Evolutionary conservation across 2,329 filamentous ascomycete genomes (phyloP).

Genomic region (Sclerotinia spermophila): DNA sequence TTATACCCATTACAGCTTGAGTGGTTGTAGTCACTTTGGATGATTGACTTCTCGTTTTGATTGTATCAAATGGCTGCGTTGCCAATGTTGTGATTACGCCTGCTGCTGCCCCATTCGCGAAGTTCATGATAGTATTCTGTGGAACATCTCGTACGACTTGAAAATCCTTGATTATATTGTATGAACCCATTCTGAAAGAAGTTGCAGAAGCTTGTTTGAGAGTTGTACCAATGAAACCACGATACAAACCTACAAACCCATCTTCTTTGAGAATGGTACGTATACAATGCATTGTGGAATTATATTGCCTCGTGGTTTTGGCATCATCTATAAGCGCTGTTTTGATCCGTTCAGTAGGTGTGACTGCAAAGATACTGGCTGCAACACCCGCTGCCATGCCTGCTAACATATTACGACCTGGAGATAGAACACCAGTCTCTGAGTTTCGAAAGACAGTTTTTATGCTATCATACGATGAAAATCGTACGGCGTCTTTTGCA

Average conservation of each 20-base stretch:
- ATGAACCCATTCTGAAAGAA: conserved; percentile 40
- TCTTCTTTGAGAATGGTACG: conserved; percentile 40
- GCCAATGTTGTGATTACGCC: conserved; percentile 57
- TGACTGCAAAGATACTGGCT: conserved; percentile 61
- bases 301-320: conserved; percentile 30
- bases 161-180: conserved; percentile 48
- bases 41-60: conserved; percentile 61
- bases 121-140: conserved; percentile 50
- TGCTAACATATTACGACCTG: conserved; percentile 54
- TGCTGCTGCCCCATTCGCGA: conserved; percentile 58
- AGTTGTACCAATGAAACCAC: conserved; percentile 45
- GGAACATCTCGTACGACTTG: conserved; percentile 38
- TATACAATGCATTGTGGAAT: conserved; percentile 37
- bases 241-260: conserved; percentile 44
- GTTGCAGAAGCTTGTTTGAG: conserved; percentile 48
- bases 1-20: conserved; percentile 53
- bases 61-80: conserved; percentile 59
- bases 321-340: conserved; percentile 50
- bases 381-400: conserved; percentile 62
- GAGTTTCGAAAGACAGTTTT: conserved; percentile 58
- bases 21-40: conserved; percentile 53
- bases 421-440: conserved; percentile 53
- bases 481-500: conserved; percentile 63
- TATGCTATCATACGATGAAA: conserved; percentile 63
- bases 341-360: conserved; percentile 65